phyloP scores from a whole-genome alignment of 768 basidiomycete genomes.

The Mycena latifolia region DNA sequence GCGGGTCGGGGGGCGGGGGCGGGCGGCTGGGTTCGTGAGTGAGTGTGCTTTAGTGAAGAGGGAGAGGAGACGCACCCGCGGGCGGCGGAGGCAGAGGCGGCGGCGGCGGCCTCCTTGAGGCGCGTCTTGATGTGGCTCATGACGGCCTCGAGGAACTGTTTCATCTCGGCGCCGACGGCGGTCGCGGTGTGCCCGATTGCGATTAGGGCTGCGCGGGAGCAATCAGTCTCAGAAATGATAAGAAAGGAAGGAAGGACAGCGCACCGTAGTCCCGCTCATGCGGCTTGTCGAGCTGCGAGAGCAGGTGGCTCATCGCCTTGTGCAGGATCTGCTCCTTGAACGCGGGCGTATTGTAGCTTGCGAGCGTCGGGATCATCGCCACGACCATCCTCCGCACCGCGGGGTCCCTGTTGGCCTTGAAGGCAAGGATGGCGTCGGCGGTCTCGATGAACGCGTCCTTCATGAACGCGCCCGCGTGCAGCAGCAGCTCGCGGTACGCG shows the following conservation, averaged over 20 bases:
- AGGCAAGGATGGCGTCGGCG: constrained; percentile 90
- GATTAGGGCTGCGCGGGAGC: constrained; percentile 78
- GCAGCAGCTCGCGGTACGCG: constrained; percentile 76
- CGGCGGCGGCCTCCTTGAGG: constrained; percentile 21
- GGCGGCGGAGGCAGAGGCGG: not conserved
- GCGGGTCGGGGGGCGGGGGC: constrained; percentile 91
- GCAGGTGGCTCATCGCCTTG: constrained; percentile 93
- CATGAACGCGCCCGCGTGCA: constrained; percentile 89
- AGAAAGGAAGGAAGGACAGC: not conserved
- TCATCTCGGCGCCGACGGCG: constrained; percentile 95
- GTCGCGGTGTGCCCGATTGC: constrained; percentile 96
- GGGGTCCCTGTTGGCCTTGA: constrained; percentile 89
- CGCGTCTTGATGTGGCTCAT: constrained; percentile 85
- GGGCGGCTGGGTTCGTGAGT: constrained; percentile 14
- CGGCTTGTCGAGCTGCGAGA: constrained; percentile 90
- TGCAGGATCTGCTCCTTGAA: constrained; percentile 94
- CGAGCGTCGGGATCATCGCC: constrained; percentile 94
- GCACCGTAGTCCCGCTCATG: constrained; percentile 70
- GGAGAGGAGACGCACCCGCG: not conserved
- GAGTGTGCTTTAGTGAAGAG: not conserved
- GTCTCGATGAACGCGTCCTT: constrained; percentile 86
- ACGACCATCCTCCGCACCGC: constrained; percentile 96
- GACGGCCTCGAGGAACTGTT: constrained; percentile 94
- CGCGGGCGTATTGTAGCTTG: constrained; percentile 93
- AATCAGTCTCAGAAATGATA: not conserved